Evolutionary conservation across 2,329 filamentous ascomycete genomes (phyloP).

Genomic region (Mariannaea elegans): DNA sequence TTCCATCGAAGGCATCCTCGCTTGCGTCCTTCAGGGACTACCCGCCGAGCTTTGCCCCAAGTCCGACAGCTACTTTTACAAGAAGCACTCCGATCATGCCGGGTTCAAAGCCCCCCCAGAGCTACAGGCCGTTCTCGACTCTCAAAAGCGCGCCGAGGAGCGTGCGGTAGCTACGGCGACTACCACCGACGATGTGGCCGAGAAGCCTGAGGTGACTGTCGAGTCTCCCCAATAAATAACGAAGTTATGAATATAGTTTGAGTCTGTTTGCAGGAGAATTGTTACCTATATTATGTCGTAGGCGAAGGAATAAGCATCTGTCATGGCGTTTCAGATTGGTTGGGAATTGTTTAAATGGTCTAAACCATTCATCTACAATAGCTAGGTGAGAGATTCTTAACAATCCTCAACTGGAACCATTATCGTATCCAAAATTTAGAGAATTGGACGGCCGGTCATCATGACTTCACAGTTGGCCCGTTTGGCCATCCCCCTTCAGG

Average conservation of each 20-base stretch:
- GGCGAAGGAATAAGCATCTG: conserved; percentile 33
- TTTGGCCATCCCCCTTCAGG: not conserved
- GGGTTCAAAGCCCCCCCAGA: conserved; percentile 76
- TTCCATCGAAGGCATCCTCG: conserved; percentile 78
- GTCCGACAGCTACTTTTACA: conserved; percentile 80
- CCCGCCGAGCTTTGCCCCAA: conserved; percentile 78
- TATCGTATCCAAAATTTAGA: not conserved
- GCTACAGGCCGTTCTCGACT: conserved; percentile 66
- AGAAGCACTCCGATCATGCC: conserved; percentile 87
- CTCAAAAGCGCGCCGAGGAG: conserved; percentile 59
- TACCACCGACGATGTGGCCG: conserved; percentile 23
- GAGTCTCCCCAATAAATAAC: conserved; percentile 38
- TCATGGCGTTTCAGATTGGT: conserved; percentile 40
- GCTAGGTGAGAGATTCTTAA: conserved; percentile 7
- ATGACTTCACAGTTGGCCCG: not conserved
- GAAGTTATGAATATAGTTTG: conserved; percentile 15
- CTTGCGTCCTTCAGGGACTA: conserved; percentile 77
- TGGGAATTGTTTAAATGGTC: conserved; percentile 21
- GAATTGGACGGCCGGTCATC: conserved; percentile 6
- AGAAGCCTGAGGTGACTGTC: conserved; percentile 39
- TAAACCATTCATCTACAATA: conserved; percentile 11
- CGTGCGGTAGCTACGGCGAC: conserved; percentile 29
- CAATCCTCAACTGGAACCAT: conserved; percentile 9
- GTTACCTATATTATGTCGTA: conserved; percentile 22
- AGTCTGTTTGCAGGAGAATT: conserved; percentile 27